Percentiles rank a stretch among this genome's conserved stretches.
Evolutionary conservation across 176 grass and related monocot genomes (phyloP).

Genomic region (Otatea glauca): DNA sequence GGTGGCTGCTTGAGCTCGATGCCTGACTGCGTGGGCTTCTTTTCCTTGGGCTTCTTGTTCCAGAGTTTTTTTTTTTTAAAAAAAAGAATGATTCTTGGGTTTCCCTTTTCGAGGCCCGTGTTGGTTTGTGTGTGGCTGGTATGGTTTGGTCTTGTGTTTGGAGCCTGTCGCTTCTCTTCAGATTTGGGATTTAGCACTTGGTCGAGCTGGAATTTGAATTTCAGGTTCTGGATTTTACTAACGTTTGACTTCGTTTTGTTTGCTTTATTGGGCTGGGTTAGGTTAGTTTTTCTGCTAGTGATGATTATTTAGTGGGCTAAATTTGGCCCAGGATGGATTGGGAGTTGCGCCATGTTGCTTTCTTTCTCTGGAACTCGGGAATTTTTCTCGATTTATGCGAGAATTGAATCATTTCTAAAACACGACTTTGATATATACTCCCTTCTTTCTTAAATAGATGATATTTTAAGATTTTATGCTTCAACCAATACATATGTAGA

Average conservation of each 20-base stretch:
- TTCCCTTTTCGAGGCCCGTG: not conserved
- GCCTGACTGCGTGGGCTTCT: conserved; percentile 3
- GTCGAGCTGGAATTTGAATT: not conserved
- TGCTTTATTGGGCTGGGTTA: not conserved
- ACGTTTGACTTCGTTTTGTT: not conserved
- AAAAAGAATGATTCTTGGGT: not conserved
- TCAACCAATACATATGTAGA: too few species aligned
- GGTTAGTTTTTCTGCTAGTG: not conserved
- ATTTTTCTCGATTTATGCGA: too few species aligned
- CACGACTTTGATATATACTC: too few species aligned
- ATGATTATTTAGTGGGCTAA: not conserved
- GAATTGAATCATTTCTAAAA: too few species aligned
- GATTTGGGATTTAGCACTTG: not conserved
- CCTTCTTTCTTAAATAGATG: too few species aligned
- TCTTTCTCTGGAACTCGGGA: too few species aligned
- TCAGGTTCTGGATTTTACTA: not conserved
- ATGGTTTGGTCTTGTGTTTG: not conserved
- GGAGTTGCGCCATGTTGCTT: too few species aligned
- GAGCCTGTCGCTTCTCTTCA: not conserved
- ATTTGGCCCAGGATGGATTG: too few species aligned
- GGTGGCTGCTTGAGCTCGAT: not conserved
- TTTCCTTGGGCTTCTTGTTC: not conserved
- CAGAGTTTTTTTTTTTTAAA: too few species aligned
- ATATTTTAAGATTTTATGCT: too few species aligned
- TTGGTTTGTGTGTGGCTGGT: not conserved